These are phyloP conservation scores for Hymenoscyphus fructigenus DNA, from an alignment of 2,329 filamentous ascomycete species.

Conservation along the genomic window DNA sequence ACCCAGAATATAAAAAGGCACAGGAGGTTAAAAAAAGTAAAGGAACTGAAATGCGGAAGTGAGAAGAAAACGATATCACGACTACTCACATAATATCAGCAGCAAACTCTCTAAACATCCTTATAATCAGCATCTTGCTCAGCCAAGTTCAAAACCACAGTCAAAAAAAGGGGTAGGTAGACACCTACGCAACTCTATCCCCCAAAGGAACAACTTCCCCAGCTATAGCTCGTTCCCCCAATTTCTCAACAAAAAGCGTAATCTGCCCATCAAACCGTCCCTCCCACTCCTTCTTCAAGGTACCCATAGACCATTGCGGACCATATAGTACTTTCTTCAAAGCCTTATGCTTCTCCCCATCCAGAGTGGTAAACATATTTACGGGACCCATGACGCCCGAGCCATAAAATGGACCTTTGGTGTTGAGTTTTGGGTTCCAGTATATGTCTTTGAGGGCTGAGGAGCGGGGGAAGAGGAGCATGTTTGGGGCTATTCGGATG, in stretches of 20 bases:
- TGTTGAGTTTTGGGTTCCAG: constrained; percentile 40
- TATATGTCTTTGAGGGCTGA: constrained; percentile 43
- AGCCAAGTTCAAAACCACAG: background rate
- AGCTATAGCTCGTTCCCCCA: background rate
- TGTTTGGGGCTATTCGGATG: constrained; percentile 32
- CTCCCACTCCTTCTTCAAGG: background rate
- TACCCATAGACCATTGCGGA: background rate
- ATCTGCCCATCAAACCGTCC: background rate
- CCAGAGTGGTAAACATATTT: background rate
- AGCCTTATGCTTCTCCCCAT: background rate
- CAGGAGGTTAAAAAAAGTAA: too few relatives aligned
- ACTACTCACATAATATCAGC: background rate
- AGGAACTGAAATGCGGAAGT: too few relatives aligned
- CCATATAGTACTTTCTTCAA: background rate
- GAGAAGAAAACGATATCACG: too few relatives aligned
- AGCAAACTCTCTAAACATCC: background rate
- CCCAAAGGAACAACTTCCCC: background rate
- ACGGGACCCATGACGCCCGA: constrained; percentile 30
- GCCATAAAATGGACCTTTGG: constrained; percentile 38
- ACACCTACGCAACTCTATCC: background rate
- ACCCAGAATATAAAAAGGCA: too few relatives aligned
- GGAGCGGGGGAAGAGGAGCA: constrained; percentile 40
- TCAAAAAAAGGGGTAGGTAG: background rate
- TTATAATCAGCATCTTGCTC: background rate
- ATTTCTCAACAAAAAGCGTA: background rate